Conservation (phyloP, 441 rosid species). For the Euphorbia corollata region DNA sequence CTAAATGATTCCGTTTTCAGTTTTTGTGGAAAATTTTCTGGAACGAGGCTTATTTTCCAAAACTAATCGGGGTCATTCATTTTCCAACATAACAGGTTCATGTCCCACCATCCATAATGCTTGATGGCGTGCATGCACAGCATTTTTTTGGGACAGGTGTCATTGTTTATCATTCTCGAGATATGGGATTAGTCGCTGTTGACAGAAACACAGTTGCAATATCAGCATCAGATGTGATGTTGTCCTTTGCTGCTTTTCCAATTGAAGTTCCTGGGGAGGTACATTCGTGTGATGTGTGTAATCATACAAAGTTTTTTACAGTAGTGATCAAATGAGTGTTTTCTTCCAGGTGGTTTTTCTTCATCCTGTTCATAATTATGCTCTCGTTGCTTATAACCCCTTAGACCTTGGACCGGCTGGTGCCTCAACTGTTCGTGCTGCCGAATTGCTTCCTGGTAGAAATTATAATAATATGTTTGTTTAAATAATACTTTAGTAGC, state of each 20-base stretch:
- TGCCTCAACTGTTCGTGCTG: conserved; percentile 77
- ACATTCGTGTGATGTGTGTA: conserved; percentile 17
- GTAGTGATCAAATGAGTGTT: conserved; percentile 26
- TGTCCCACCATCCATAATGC: conserved; percentile 90
- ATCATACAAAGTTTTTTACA: not conserved
- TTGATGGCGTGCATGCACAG: conserved; percentile 95
- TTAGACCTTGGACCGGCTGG: conserved; percentile 67
- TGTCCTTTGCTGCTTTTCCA: conserved; percentile 97
- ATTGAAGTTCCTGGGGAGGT: conserved; percentile 99
- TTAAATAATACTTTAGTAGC: too few relatives aligned
- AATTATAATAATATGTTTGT: not conserved
- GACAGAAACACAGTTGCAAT: conserved; percentile 93
- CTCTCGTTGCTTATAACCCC: conserved; percentile 90
- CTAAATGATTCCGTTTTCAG: not conserved
- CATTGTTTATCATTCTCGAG: conserved; percentile 73
- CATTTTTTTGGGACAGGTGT: conserved; percentile 94
- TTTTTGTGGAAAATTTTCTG: not conserved
- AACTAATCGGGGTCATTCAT: not conserved
- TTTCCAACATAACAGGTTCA: conserved; percentile 50
- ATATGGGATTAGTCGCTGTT: conserved; percentile 90
- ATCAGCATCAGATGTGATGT: conserved; percentile 86
- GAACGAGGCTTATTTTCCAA: not conserved
- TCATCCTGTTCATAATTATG: conserved; percentile 97
- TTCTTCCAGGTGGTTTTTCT: conserved; percentile 79
- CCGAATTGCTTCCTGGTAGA: conserved; percentile 92